phyloP scores from a whole-genome alignment of 441 rosid genomes.

The Hura crepitans region DNA sequence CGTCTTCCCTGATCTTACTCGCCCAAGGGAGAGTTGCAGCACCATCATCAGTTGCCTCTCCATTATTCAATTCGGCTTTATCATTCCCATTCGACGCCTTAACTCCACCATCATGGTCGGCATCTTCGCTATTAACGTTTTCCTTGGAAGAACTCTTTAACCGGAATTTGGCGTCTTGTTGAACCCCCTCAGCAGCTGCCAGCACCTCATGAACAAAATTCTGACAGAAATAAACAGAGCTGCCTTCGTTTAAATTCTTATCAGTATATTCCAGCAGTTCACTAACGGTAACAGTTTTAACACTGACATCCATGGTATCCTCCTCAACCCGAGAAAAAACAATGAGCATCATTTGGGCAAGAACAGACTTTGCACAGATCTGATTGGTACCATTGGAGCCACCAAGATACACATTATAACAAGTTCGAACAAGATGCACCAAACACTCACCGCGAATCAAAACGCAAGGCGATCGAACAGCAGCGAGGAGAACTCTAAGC shows the following conservation, averaged over 20 bases:
- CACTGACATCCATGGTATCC: conserved; percentile 47
- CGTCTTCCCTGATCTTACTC: conserved; percentile 85
- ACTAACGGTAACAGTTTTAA: conserved; percentile 55
- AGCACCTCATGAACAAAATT: conserved; percentile 66
- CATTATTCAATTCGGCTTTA: conserved; percentile 11
- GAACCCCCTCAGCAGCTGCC: conserved; percentile 55
- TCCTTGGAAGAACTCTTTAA: conserved; percentile 22
- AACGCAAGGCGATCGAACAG: conserved; percentile 62
- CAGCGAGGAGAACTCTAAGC: conserved; percentile 69
- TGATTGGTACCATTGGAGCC: conserved; percentile 79
- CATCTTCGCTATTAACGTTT: conserved; percentile 30
- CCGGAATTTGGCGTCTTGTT: conserved; percentile 32
- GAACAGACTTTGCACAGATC: conserved; percentile 89
- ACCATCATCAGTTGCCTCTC: conserved; percentile 23
- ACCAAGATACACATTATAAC: conserved; percentile 85
- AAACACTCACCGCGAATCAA: conserved; percentile 79
- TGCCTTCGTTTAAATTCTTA: conserved; percentile 86
- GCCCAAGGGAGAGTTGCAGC: conserved; percentile 20
- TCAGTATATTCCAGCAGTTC: conserved; percentile 75
- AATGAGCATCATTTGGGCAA: conserved; percentile 78
- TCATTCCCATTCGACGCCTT: conserved; percentile 4
- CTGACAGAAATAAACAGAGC: conserved; percentile 69
- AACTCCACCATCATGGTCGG: background rate
- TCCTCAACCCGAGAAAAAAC: conserved; percentile 72
- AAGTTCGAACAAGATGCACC: conserved; percentile 69